Base-by-base conservation (phyloP, 2,329 filamentous ascomycete genomes). In the Beauveria asiatica region DNA sequence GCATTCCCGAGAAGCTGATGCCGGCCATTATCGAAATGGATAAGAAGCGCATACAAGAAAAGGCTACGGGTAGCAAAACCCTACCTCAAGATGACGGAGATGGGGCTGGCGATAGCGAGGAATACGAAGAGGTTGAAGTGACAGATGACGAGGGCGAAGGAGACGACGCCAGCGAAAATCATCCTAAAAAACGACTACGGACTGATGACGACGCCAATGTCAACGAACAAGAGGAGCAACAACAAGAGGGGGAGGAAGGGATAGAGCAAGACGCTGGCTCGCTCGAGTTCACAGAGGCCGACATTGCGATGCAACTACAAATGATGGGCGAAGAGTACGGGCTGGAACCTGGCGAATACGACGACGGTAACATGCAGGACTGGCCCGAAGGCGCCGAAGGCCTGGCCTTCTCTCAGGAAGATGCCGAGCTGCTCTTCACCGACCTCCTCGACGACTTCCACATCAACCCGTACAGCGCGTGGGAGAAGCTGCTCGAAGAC, bases 261-360 rank as follows among this genome's bases (percentile, higher is more conserved):
- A 76, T 63, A 72, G 71, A 65, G 78, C 46, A 80, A 78, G 63
- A 76, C 78, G 49, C 76, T 1, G 74, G 72, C 1, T 80, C 83
- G 0, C 75, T 94, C 8, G 93, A 97, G 67, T 96, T 96, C 68
- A 90, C 89, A 60, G 94, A 97, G 72, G 93, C 92, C 57, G 94
- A 99, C 69, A 95, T 99, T 67, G 92, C 90, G 41, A 92, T 87
- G 70, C 94, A 99, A 69, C 79, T 99, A 13, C 89, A 90, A 57
- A 87, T 89, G 27, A 96, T 97, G 90, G 91, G 89, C 58, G 83
- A 89, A 65, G 87, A 90, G n/a, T 92, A 92, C 66, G 90, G 85
- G 1, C 78, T 92, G 33, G 89, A 91, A 44, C 85, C 85, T 0
- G 89, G 85, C 55, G 88, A 92, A 68, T 91, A 91, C 69, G 88